These are phyloP conservation scores for Fusarium buxicola DNA, from an alignment of 2,329 filamentous ascomycete genomes.

Conservation along the genomic window DNA sequence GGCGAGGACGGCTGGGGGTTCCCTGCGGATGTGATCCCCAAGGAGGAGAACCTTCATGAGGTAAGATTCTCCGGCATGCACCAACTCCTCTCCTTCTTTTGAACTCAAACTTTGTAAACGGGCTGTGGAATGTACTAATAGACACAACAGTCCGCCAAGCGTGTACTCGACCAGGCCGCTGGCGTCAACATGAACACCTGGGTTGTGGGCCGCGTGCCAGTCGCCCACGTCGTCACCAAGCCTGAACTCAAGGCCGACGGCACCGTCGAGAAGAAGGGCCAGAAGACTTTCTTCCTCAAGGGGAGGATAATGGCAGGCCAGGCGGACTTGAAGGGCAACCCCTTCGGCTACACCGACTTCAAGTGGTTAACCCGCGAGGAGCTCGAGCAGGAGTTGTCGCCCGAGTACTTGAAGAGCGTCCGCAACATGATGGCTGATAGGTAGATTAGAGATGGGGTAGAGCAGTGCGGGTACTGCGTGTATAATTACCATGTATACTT, in stretches of 20 bases:
- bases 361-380: slow-evolving; percentile 94
- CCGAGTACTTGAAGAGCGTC: slow-evolving; percentile 78
- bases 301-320: slow-evolving; percentile 97
- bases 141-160: slow-evolving; percentile 76
- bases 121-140: slow-evolving; percentile 4
- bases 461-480: slow-evolving; percentile 41
- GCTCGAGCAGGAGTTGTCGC: slow-evolving; percentile 73
- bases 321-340: slow-evolving; percentile 79
- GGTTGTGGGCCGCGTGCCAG: slow-evolving; percentile 90
- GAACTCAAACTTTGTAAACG: background rate
- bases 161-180: slow-evolving; percentile 79
- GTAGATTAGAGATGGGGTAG: slow-evolving; percentile 56
- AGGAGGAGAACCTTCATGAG: slow-evolving; percentile 82
- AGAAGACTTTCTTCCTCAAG: slow-evolving; percentile 97
- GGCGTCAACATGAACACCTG: slow-evolving; percentile 99
- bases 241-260: slow-evolving; percentile 59
- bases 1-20: slow-evolving; percentile 83
- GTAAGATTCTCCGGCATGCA: slow-evolving; percentile 60
- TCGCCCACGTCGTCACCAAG: slow-evolving; percentile 79
- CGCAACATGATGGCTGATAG: slow-evolving; percentile 86
- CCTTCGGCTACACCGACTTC: slow-evolving; percentile 81
- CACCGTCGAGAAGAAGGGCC: slow-evolving; percentile 63
- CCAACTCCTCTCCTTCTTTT: background rate
- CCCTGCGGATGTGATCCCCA: slow-evolving; percentile 75
- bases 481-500: slow-evolving; percentile 49